Evolutionary conservation across 2,329 filamentous ascomycete species (phyloP).

Genomic region (Ophiostoma ulmi): DNA sequence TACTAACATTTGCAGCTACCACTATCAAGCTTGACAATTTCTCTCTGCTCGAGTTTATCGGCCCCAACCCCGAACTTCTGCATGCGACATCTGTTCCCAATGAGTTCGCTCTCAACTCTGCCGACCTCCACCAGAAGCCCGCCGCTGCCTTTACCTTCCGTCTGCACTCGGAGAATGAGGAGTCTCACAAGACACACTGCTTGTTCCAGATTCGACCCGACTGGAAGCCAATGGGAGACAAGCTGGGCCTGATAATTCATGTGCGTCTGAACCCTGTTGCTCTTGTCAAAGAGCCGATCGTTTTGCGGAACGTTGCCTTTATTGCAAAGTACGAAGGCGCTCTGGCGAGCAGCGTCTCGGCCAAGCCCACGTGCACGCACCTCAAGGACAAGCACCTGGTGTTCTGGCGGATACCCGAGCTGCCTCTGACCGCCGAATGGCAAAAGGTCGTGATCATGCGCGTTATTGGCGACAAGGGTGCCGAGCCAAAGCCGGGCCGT

Average conservation of each 20-base stretch:
- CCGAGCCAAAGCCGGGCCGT: constrained; percentile 54
- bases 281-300: constrained; percentile 34
- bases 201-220: constrained; percentile 68
- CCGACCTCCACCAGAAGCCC: constrained; percentile 63
- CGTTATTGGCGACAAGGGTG: constrained; percentile 45
- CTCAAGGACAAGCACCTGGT: constrained; percentile 70
- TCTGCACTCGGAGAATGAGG: constrained; percentile 61
- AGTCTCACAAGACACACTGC: constrained; percentile 50
- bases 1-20: constrained; percentile 38
- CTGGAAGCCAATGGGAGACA: constrained; percentile 80
- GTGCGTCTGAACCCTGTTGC: constrained; percentile 71
- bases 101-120: constrained; percentile 71
- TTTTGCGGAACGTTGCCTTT: constrained; percentile 66
- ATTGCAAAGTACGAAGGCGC: constrained; percentile 65
- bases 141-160: constrained; percentile 90
- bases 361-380: constrained; percentile 75
- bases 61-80: constrained; percentile 88
- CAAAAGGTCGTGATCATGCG: constrained; percentile 73
- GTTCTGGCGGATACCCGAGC: constrained; percentile 74
- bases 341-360: constrained; percentile 62
- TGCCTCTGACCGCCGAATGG: constrained; percentile 49
- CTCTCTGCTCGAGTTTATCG: constrained; percentile 79
- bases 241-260: constrained; percentile 78
- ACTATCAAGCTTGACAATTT: constrained; percentile 85
- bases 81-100: constrained; percentile 62